phyloP scores from a whole-genome alignment of 208 protist species.

The Paratrypanosoma confusum region DNA sequence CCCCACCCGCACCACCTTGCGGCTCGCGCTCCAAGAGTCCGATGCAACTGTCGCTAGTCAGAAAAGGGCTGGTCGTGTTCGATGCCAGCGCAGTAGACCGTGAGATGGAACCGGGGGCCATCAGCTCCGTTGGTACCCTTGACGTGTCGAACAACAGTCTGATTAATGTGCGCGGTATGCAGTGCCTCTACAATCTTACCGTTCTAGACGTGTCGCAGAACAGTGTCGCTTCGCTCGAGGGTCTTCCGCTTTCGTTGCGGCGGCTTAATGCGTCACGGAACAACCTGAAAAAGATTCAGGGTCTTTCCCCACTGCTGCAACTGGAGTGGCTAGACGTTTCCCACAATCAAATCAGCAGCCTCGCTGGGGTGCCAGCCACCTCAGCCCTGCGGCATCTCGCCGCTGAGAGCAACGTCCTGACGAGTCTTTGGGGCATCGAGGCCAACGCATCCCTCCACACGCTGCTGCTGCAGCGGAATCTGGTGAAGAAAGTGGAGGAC shows the following conservation, averaged over 20 bases:
- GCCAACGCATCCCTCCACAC: constrained; percentile 28
- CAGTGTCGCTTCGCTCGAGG: constrained; percentile 33
- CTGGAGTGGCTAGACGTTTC: constrained; percentile 51
- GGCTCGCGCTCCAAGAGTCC: no score
- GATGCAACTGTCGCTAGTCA: constrained; percentile 48
- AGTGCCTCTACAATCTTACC: constrained; percentile 31
- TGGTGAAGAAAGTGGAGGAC: constrained; percentile 34
- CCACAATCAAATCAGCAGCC: constrained; percentile 51
- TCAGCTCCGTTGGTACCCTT: constrained; percentile 44
- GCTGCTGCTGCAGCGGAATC: constrained; percentile 45
- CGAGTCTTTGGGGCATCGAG: constrained; percentile 38
- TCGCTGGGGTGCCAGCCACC: constrained; percentile 34
- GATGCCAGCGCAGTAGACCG: constrained; percentile 41
- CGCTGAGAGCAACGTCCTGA: constrained; percentile 42
- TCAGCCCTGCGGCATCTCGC: constrained; percentile 40
- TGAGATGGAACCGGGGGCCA: constrained; percentile 6
- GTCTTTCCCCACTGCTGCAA: constrained; percentile 28
- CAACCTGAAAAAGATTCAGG: constrained; percentile 13
- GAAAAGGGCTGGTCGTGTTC: constrained; percentile 51
- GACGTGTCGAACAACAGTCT: constrained; percentile 69
- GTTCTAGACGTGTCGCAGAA: constrained; percentile 71
- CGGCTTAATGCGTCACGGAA: constrained; percentile 18
- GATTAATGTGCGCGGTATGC: constrained; percentile 25
- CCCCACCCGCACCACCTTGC: no score
- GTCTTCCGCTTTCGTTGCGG: constrained; percentile 9